phyloP scores from a whole-genome alignment of 495 filamentous ascomycete genomes.

The Aspergillus hancockii region DNA sequence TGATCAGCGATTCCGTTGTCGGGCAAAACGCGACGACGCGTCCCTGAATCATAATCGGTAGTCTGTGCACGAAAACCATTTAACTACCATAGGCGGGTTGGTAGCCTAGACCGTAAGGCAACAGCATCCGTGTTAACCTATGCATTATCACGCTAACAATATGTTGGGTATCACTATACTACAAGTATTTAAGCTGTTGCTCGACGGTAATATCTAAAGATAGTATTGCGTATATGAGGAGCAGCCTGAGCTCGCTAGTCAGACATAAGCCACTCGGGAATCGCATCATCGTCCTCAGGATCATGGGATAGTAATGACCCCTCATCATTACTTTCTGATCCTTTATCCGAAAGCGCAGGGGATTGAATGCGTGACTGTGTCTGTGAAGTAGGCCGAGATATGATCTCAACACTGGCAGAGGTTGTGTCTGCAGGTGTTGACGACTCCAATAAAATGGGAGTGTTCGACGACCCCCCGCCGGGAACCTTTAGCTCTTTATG shows the following conservation, averaged over 20 bases:
- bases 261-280: slow-evolving; percentile 62
- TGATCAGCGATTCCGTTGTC: slow-evolving; percentile 10
- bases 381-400: slow-evolving; percentile 24
- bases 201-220: neutral
- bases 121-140: neutral
- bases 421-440: slow-evolving; percentile 25
- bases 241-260: slow-evolving; percentile 11
- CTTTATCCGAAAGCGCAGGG: slow-evolving; percentile 12
- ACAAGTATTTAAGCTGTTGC: neutral
- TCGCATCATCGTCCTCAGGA: slow-evolving; percentile 68
- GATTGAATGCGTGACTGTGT: slow-evolving; percentile 13
- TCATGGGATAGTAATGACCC: slow-evolving; percentile 58
- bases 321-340: slow-evolving; percentile 40
- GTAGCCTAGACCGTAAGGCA: neutral
- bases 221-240: slow-evolving; percentile 9
- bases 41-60: slow-evolving; percentile 8
- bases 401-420: slow-evolving; percentile 29
- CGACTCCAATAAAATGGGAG: slow-evolving; percentile 29
- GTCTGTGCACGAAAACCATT: slow-evolving; percentile 12
- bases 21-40: slow-evolving; percentile 32
- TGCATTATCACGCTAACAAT: neutral
- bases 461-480: slow-evolving; percentile 23
- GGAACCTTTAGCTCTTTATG: neutral
- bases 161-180: slow-evolving; percentile 7
- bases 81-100: neutral